These are phyloP conservation scores for Ogataea corticis DNA, from an alignment of 805 yeast species.

Conservation along the genomic window DNA sequence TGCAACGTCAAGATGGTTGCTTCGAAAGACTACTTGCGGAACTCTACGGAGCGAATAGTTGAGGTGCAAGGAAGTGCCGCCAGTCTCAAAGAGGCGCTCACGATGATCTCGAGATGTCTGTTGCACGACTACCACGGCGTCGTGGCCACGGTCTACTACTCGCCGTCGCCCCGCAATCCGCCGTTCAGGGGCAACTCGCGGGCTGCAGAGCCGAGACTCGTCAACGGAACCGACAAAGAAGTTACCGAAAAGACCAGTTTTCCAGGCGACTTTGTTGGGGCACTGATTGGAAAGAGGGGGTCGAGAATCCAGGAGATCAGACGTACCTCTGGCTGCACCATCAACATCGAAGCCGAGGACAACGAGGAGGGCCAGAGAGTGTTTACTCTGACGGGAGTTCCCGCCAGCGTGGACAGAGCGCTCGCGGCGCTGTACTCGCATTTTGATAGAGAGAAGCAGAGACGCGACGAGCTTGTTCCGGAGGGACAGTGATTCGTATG, in stretches of 20 bases:
- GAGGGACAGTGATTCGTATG: slow-evolving; percentile 5
- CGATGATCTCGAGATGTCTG: slow-evolving; percentile 66
- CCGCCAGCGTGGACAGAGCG: slow-evolving; percentile 58
- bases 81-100: slow-evolving; percentile 55
- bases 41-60: slow-evolving; percentile 81
- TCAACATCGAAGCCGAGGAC: slow-evolving; percentile 71
- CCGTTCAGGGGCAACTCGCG: slow-evolving; percentile 17
- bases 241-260: slow-evolving; percentile 51
- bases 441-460: slow-evolving; percentile 53
- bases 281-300: slow-evolving; percentile 85
- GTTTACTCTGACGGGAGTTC: slow-evolving; percentile 69
- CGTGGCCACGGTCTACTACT: slow-evolving; percentile 63
- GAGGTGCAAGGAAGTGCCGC: slow-evolving; percentile 82
- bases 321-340: slow-evolving; percentile 73
- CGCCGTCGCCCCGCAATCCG: slow-evolving; percentile 42
- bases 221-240: slow-evolving; percentile 23
- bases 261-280: slow-evolving; percentile 84
- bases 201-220: slow-evolving; percentile 5
- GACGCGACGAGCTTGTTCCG: slow-evolving; percentile 26
- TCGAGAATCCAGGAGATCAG: slow-evolving; percentile 84
- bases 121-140: slow-evolving; percentile 72
- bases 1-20: slow-evolving; percentile 81
- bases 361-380: slow-evolving; percentile 63
- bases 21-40: slow-evolving; percentile 77
- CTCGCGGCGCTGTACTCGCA: slow-evolving; percentile 53